Evolutionary conservation across 2,329 filamentous ascomycete species (phyloP), one percentile per base, ranked within the genome.

Genomic region (Talaromyces rugulosus): DNA sequence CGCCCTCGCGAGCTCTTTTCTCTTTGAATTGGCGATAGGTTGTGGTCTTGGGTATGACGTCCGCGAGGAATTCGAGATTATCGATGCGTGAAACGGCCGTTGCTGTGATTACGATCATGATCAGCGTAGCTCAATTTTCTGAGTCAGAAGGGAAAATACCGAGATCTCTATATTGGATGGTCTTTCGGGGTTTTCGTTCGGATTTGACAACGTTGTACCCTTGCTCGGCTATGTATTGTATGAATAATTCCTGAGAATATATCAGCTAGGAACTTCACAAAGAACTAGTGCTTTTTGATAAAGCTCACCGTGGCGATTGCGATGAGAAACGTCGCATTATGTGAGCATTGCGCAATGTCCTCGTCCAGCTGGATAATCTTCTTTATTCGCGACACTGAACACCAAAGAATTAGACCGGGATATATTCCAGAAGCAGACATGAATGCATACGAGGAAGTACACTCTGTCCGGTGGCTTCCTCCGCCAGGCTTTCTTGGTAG

Each of bases 121-220:
- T 65, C 28, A 53, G 42, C 27, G 5, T 58, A 12, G 31, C n/a
- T 55, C 27, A 56, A 31, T 31, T 30, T 56, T 47, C 31, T 33
- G 44, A 23, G 44, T 5, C 16, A 31, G 8, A 31, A 47, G 3
- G 40, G 4, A 11, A 16, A 11, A 36, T 80, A 92, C 90, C 89
- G 50, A 99, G 84, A 76, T 99, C 95, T 72, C 91, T 91, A 81
- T 99, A 99, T 75, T 98, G 95, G 65, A 99, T 89, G 71, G 96
- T 97, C 64, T 93, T 87, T 61, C 95, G 85, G 5, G 94, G 94
- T 75, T 98, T 98, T 69, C 89, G 86, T 77, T 98, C 95, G 0
- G 92, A 85, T 72, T 95, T 96, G 69, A 93, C 90, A 70, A 96
- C 90, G 70, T 90, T 93, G 74, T 96, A 88, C 30, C 89, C 89